Evolutionary conservation across 1,284 basidiomycete genomes (phyloP), one percentile per base, ranked within the genome.

Genomic region (Malassezia obtusa): DNA sequence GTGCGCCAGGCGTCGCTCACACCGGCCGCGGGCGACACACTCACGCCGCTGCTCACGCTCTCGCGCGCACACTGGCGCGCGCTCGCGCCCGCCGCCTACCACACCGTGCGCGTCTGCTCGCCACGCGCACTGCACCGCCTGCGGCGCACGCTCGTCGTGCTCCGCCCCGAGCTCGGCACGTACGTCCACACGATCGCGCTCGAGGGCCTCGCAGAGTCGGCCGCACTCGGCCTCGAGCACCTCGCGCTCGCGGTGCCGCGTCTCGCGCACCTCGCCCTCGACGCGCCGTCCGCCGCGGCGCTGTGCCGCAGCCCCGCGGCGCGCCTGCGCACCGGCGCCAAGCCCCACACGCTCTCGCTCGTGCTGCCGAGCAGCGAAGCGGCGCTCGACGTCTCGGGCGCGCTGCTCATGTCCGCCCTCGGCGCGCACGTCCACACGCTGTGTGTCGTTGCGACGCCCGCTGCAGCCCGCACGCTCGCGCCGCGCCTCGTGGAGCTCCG

Each of bases 221-320:
- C 30, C 4, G 31, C 48, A 0, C 35, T 56, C 6, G 53, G 32
- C 1, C n/a, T 50, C 21, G 53, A 56, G 49, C 53, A 56, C 28
- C 17, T 56, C 24, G 19, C 50, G 0, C 26, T 56, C 6, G 21
- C 22, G 2, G 15, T 44, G 17, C 35, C 31, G 1, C 17, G 15
- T 14, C 40, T 56, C 26, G 25, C 15, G 14, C 24, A 21, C 11
- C 31, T 56, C 6, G 24, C 36, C 22, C 17, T 56, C 2, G 53
- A 56, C 24, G 44, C 19, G 14, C 25, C 15, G 12, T 32, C 47
- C 4, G 25, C 15, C n/a, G 22, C 26, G 15, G 24, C 33, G 12
- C 19, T 55, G 19, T 49, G 52, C 39, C 25, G 37, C 21, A 45
- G 38, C 22, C 36, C 40, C 4, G 40, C 24, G 2, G 31, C 38